These are phyloP conservation scores for Metschnikowia sp. DNA, from an alignment of 805 yeast genomes.

Conservation along the genomic window DNA sequence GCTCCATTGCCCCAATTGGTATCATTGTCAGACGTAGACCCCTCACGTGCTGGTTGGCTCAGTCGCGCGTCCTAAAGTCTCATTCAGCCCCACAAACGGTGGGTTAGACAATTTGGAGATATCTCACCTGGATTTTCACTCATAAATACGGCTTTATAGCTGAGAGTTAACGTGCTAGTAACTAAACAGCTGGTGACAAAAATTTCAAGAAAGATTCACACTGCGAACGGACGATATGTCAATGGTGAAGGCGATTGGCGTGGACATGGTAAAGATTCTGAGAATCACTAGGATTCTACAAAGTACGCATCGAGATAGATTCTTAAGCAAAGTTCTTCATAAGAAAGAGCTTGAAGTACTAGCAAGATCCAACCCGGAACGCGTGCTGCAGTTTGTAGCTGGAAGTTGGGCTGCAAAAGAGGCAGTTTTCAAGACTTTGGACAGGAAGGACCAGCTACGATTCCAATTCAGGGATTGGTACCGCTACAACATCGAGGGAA, in stretches of 20 bases:
- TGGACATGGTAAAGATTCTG: conserved; percentile 48
- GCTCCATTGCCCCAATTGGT: too few species aligned
- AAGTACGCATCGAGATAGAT: conserved; percentile 19
- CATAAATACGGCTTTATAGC: too few species aligned
- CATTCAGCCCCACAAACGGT: too few species aligned
- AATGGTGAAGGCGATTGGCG: conserved; percentile 38
- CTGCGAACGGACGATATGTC: background rate
- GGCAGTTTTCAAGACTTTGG: conserved; percentile 64
- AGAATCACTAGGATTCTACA: conserved; percentile 45
- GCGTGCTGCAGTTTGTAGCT: conserved; percentile 40
- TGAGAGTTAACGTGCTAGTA: background rate
- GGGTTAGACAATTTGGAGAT: too few species aligned
- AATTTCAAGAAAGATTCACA: too few species aligned
- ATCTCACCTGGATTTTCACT: too few species aligned
- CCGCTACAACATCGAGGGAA: conserved; percentile 41
- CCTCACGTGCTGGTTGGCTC: too few species aligned
- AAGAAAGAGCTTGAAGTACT: conserved; percentile 41
- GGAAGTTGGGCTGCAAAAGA: conserved; percentile 73
- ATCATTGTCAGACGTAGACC: too few species aligned
- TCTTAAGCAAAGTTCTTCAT: conserved; percentile 48
- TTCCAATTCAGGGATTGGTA: conserved; percentile 64
- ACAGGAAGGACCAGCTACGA: conserved; percentile 41
- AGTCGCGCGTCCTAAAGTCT: too few species aligned
- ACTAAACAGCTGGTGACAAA: too few species aligned
- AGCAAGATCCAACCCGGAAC: conserved; percentile 9